These are phyloP conservation scores for Cronartium quercuum DNA, from an alignment of 1,284 basidiomycete genomes.

Conservation along the genomic window DNA sequence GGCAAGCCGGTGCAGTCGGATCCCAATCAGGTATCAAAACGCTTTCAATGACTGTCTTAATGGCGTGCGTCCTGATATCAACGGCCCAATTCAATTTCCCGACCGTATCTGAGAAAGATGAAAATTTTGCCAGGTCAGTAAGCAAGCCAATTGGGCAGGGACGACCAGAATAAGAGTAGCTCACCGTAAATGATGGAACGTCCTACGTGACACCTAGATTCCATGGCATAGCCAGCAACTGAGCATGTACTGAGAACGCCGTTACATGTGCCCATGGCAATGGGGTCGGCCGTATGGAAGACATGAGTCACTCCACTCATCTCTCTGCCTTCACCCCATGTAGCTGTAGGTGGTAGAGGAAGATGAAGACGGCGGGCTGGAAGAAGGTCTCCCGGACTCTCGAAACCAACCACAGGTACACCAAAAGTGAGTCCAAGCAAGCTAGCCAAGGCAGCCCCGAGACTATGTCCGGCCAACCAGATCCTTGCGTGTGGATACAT, in stretches of 20 bases:
- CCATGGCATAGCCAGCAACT: slow-evolving; percentile 65
- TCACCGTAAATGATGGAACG: slow-evolving; percentile 30
- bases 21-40: slow-evolving; percentile 29
- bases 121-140: background rate
- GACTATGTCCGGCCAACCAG: slow-evolving; percentile 85
- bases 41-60: slow-evolving; percentile 35
- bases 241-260: slow-evolving; percentile 63
- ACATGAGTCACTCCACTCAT: slow-evolving; percentile 58
- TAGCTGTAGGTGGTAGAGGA: slow-evolving; percentile 56
- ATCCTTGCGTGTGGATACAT: slow-evolving; percentile 88
- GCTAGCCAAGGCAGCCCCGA: slow-evolving; percentile 81
- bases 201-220: slow-evolving; percentile 30
- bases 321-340: slow-evolving; percentile 40
- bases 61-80: slow-evolving; percentile 36
- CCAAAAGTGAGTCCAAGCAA: slow-evolving; percentile 86
- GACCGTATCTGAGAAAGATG: slow-evolving; percentile 16
- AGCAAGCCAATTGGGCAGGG: background rate
- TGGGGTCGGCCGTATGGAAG: slow-evolving; percentile 74
- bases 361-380: slow-evolving; percentile 80
- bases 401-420: slow-evolving; percentile 79
- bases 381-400: slow-evolving; percentile 82
- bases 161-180: background rate
- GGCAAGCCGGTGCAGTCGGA: background rate
- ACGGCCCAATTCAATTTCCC: slow-evolving; percentile 35
- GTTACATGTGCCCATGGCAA: slow-evolving; percentile 67